phyloP scores from a whole-genome alignment of 2,329 filamentous ascomycete species.

The Verticillium zaregamsianum region DNA sequence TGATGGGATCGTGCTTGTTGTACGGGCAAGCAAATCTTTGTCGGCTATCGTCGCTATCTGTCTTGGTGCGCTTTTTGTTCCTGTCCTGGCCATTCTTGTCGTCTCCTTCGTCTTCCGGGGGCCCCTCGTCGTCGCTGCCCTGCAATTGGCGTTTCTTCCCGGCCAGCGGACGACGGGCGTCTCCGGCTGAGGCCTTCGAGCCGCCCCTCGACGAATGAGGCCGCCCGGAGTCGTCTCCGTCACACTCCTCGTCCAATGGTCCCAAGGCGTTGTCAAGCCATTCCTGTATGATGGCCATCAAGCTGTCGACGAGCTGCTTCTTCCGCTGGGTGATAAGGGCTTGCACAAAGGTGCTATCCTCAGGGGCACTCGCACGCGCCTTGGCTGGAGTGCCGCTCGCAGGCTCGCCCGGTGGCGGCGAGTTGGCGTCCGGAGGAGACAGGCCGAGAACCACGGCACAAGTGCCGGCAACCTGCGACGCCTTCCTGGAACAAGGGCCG shows the following conservation, averaged over 20 bases:
- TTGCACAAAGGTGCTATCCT: neutral
- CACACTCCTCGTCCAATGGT: conserved; percentile 1
- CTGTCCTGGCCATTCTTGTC: neutral
- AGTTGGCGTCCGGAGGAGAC: neutral
- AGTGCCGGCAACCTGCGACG: neutral
- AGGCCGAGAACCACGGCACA: neutral
- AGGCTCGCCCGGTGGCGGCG: too few species aligned
- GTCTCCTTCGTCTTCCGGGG: neutral
- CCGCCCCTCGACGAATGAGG: neutral
- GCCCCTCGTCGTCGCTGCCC: neutral
- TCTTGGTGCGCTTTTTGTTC: conserved; percentile 7
- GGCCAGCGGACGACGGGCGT: neutral
- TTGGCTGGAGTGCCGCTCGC: neutral
- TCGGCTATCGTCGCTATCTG: neutral
- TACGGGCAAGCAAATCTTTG: conserved; percentile 31
- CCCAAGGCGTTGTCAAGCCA: conserved; percentile 5
- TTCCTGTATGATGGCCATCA: conserved; percentile 8
- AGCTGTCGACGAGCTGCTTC: conserved; percentile 2
- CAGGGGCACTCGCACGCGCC: neutral
- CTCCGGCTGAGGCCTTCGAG: neutral
- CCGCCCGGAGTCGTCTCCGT: neutral
- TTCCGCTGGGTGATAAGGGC: neutral
- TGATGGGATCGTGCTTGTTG: conserved; percentile 31
- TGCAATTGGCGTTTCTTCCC: neutral
- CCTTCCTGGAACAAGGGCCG: neutral